Base-by-base conservation (phyloP, 371 early-diverging fungal species). In the Rhizomucor miehei region DNA sequence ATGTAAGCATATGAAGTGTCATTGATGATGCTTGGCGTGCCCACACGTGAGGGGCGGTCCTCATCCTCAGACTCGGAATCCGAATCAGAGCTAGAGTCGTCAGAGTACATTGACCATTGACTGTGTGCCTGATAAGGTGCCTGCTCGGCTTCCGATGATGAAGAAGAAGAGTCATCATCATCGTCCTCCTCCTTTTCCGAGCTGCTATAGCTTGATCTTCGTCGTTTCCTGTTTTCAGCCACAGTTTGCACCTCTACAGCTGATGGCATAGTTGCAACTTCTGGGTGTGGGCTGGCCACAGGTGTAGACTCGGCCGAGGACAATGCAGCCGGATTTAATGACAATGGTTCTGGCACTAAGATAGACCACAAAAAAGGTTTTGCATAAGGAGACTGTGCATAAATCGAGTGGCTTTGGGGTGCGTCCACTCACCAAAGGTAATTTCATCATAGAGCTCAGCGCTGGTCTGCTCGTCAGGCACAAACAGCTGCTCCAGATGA, bases 401-500 rank as follows among this genome's bases (percentile, higher is more conserved):
- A 21, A n/a, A 36, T n/a, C 9, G 49, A 25, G 11, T 29, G 29
- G 29, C 29, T 29, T 29, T 29, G 29, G 50, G 24, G 1, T 6
- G 0, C 6, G 9, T 6, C 29, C 12, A 24, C 54, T 56, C 71
- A 75, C 76, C 73, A 71, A 70, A 76, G 37, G 70, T 60, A 24
- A 76, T 47, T 54, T 76, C 76, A 50, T 76, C 76, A 48, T 76
- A 76, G 9, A 72, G 66, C 1, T 56, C 29, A 8, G 51, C 3
- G 67, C 46, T 17, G 59, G 51, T 36, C 35, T 21, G 10, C 44
- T 44, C 6, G 47, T 35, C 36, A 48, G 69, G 23, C 69, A 29
- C 69, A 50, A 75, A 67, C n/a, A 75, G 44, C 38, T 64, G 62
- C 46, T 68, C 64, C n/a, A 74, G 54, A n/a, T 67, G 69, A 9